Base-by-base conservation (phyloP, 2,329 filamentous ascomycete species). In the Clarireedia sp. region DNA sequence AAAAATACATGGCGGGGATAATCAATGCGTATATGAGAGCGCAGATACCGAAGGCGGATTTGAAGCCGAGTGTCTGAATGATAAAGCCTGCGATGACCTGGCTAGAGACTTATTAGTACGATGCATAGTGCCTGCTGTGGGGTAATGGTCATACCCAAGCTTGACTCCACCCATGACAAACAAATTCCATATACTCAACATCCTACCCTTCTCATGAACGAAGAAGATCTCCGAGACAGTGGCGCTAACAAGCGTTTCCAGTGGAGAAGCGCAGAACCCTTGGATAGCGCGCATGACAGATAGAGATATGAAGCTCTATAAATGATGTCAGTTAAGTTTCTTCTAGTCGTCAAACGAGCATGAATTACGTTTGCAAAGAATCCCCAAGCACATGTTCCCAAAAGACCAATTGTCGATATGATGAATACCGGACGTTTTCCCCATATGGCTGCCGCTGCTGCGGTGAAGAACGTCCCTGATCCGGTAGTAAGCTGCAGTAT, bases 201-300 rank as follows among this genome's bases (percentile, higher is more conserved):
- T 59, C 60, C 56, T 23, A 3, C 72, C 74, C 6, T 74, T 70
- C 64, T 77, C 68, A 57, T 76, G 74, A 4, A 75, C 72, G 56
- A 73, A 76, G 60, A 74, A 77, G 26, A 76, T 62, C 50, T 76
- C 74, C 5, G 72, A 72, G 47, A 75, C 73, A 1, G 66, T 68
- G 14, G 64, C 63, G 17, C 60, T 65, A n/a, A 70, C 64, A 26
- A 70, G 63, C 12, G 66, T 68, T 54, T 71, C 68, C 16, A 70
- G 64, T 1, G 64, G 61, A 45, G 65, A 62, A 37, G 60, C 58
- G 12, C 61, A 60, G 24, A 68, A 62, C 24, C 66, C 66, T 59
- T 67, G 66, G n/a, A 66, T 40, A 2, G 63, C 60, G 59, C 66
- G 58, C 66, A 67, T 68, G 21, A 67, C 64, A 5, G 69, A 69